Base-by-base conservation (phyloP, 441 rosid genomes). In the Bruguiera hainesii region DNA sequence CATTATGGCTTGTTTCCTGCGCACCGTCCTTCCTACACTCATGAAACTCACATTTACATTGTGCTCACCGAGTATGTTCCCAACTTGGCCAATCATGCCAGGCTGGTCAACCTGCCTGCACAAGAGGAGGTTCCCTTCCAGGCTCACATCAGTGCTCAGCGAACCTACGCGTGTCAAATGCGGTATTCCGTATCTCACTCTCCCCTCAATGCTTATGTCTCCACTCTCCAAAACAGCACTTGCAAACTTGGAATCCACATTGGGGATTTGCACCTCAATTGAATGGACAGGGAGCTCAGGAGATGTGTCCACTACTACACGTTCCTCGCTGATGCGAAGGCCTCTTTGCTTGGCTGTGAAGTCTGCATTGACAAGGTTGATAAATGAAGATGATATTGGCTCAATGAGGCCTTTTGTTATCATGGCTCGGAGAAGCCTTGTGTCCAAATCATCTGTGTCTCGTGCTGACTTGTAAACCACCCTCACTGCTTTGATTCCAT, bases 81-180 rank as follows among this genome's bases (percentile, higher is more conserved):
- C 98, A 0, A 93, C 96, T 1, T 33, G 69, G 1, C 98, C 98
- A 7, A 93, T 93, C 97, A 93, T 90, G 53, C 98, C 98, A 0
- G 97, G 96, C 68, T 86, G 98, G 66, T 93, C 98, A 7, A 90
- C 84, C 78, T 93, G 98, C 78, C 97, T 80, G 81, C 98, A 93
- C 23, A 93, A 71, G 18, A 93, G 83, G 62, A 93, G 77, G 50
- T 87, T 93, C 37, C 97, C 97, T 75, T 90, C 98, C 79, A 93
- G 77, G 73, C 96, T 93, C 70, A 89, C 96, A 69, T 93, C 98
- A 18, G 90, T 97, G 29, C 77, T 82, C 7, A 87, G 89, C 1
- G 91, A 85, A 67, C 98, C 98, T 49, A 90, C 88, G 71, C 73
- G 71, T 9, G 89, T 89, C 61, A 90, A 75, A 70, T 86, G 87